A percentile compares a stretch with the other conserved stretches of the same genome.
phyloP scores from a whole-genome alignment of 257 asterid genomes.

The Solanum verrucosum region DNA sequence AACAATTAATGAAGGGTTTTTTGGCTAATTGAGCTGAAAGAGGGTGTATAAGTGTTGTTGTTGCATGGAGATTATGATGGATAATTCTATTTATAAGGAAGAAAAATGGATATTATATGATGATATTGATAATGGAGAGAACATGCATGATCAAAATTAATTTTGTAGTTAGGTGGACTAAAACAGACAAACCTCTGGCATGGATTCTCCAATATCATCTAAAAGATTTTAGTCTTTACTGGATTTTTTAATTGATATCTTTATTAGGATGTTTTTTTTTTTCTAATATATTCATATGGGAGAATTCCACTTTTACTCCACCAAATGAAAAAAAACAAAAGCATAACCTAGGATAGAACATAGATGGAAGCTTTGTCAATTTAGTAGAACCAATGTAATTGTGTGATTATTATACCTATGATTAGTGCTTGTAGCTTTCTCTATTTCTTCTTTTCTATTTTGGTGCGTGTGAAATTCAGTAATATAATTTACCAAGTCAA shows the following conservation, averaged over 20 bases:
- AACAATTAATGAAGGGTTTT: neutral
- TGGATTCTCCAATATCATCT: neutral
- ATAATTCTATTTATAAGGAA: constrained; percentile 13
- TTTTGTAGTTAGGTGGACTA: constrained; percentile 20
- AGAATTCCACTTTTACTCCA: neutral
- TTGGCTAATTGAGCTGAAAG: neutral
- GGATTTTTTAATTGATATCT: neutral
- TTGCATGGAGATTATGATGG: constrained; percentile 22
- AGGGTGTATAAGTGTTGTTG: neutral
- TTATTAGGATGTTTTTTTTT: neutral
- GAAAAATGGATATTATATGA: constrained; percentile 11
- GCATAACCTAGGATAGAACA: neutral
- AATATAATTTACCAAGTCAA: no score
- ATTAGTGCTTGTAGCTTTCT: no score
- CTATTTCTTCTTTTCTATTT: no score
- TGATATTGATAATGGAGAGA: constrained; percentile 31
- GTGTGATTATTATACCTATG: neutral
- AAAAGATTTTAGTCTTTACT: neutral
- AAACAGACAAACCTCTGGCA: neutral
- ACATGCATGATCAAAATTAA: constrained; percentile 16
- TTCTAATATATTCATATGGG: neutral
- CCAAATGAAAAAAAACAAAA: neutral
- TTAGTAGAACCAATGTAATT: neutral
- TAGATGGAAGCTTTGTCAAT: neutral
- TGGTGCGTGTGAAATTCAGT: no score